phyloP scores from a whole-genome alignment of 441 rosid genomes.

The Hura crepitans region DNA sequence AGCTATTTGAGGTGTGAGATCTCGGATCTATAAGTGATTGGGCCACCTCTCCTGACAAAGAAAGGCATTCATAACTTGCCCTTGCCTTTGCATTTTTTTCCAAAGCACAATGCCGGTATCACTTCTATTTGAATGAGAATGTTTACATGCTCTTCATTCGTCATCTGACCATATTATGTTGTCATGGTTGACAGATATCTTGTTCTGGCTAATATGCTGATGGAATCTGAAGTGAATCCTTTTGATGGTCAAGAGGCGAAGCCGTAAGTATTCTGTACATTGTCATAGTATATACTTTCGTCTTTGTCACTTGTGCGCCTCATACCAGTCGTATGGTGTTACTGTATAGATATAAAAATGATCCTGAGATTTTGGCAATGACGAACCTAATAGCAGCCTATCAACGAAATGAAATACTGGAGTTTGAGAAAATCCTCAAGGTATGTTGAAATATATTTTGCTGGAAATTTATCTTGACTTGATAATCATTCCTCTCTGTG shows the following conservation, averaged over 20 bases:
- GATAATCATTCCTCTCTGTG: neutral
- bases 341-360: slow-evolving; percentile 77
- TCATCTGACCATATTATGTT: slow-evolving; percentile 3
- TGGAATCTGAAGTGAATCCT: slow-evolving; percentile 99
- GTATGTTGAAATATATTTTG: slow-evolving; percentile 33
- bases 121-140: neutral
- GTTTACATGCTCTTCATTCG: neutral
- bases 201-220: slow-evolving; percentile 98
- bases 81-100: slow-evolving; percentile 1
- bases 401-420: slow-evolving; percentile 92
- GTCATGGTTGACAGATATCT: slow-evolving; percentile 51
- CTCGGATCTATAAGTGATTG: no score
- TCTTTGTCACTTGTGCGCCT: slow-evolving; percentile 10
- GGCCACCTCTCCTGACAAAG: no score
- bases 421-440: slow-evolving; percentile 97
- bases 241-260: slow-evolving; percentile 99
- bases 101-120: neutral
- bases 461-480: neutral
- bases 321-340: slow-evolving; percentile 10
- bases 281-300: neutral
- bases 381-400: slow-evolving; percentile 95
- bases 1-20: neutral
- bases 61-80: neutral
- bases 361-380: slow-evolving; percentile 99
- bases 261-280: slow-evolving; percentile 59